Evolutionary conservation across 345 rosid genomes (phyloP).

Genomic region (Arabis alpina): DNA sequence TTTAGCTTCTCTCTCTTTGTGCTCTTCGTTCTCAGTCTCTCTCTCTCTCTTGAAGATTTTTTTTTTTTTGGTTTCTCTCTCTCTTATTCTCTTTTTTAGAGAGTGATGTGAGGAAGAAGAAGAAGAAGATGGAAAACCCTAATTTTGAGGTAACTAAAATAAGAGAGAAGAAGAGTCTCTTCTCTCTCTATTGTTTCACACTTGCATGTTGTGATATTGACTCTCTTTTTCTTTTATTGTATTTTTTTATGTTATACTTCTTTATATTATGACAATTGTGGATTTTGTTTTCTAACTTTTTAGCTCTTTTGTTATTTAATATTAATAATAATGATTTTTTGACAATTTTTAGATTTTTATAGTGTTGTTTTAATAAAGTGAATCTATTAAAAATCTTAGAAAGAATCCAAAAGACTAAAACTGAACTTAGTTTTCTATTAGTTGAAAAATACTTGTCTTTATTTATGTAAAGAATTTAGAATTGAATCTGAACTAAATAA

Average conservation of each 20-base stretch:
- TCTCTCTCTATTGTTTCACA: conserved; percentile 31
- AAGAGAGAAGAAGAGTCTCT: conserved; percentile 20
- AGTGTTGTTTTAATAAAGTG: conserved; percentile 9
- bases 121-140: conserved; percentile 45
- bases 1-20: conserved; percentile 31
- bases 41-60: conserved; percentile 42
- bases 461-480: neutral
- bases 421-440: conserved; percentile 13
- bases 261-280: neutral
- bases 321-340: conserved; percentile 8
- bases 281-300: conserved; percentile 36
- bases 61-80: conserved; percentile 7
- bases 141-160: conserved; percentile 39
- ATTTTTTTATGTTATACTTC: neutral
- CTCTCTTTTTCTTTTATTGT: conserved; percentile 1
- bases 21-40: conserved; percentile 87
- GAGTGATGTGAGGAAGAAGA: conserved; percentile 32
- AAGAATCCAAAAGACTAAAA: conserved; percentile 32
- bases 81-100: conserved; percentile 13
- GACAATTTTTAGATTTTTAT: conserved; percentile 20
- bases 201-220: conserved; percentile 45
- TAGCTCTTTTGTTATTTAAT: neutral
- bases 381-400: conserved; percentile 25
- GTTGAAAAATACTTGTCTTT: neutral
- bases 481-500: conserved; percentile 12